Evolutionary conservation across 2,329 filamentous ascomycete genomes (phyloP).

Genomic region (Orbilia brochopaga): DNA sequence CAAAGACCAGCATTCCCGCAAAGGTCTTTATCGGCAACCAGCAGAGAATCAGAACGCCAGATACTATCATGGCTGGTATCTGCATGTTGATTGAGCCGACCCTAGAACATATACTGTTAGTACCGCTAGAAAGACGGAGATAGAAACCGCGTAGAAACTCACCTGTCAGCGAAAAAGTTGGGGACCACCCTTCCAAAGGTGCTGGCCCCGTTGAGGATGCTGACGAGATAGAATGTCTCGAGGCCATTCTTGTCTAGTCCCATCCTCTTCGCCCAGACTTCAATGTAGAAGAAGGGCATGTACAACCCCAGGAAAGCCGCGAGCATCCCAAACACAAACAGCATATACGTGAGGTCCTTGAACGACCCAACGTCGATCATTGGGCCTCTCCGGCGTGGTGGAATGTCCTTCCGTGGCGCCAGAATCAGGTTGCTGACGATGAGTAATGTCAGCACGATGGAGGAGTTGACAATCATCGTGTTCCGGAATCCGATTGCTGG

Average conservation of each 20-base stretch:
- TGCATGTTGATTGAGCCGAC: constrained; percentile 49
- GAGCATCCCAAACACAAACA: constrained; percentile 58
- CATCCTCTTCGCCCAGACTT: constrained; percentile 41
- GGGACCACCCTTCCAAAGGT: constrained; percentile 61
- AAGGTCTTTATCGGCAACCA: constrained; percentile 60
- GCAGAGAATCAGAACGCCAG: constrained; percentile 60
- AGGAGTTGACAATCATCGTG: constrained; percentile 69
- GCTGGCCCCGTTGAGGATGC: constrained; percentile 61
- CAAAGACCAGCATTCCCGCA: constrained; percentile 58
- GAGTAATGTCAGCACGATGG: constrained; percentile 58
- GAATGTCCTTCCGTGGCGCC: constrained; percentile 60
- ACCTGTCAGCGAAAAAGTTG: constrained; percentile 60
- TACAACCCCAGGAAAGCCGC: constrained; percentile 61
- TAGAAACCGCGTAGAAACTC: constrained; percentile 2
- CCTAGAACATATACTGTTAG: constrained; percentile 13
- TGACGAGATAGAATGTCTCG: constrained; percentile 59
- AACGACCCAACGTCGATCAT: constrained; percentile 64
- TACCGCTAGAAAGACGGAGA: neutral
- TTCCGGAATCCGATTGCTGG: constrained; percentile 69
- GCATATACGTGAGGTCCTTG: constrained; percentile 61
- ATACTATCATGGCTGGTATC: constrained; percentile 57
- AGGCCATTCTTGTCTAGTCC: constrained; percentile 38
- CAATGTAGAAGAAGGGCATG: constrained; percentile 62
- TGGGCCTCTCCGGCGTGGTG: constrained; percentile 57
- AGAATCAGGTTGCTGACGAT: constrained; percentile 62